phyloP scores from a whole-genome alignment of 1,139 yeast species.

The Schwanniomyces etchellsii region DNA sequence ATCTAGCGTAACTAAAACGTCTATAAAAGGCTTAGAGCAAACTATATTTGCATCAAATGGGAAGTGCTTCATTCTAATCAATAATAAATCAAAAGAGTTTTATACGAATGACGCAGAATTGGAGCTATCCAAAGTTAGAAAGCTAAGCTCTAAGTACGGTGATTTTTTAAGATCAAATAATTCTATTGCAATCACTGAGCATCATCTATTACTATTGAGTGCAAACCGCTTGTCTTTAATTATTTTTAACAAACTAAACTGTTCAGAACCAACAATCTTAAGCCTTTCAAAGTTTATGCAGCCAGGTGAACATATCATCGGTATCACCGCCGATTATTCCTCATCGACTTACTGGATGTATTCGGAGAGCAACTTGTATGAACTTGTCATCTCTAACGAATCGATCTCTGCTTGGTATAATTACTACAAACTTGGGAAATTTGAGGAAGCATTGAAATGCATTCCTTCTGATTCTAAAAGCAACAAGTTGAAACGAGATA shows the following conservation, averaged over 20 bases:
- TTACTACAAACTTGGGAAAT: slow-evolving; percentile 55
- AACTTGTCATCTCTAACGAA: slow-evolving; percentile 67
- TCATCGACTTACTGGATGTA: slow-evolving; percentile 23
- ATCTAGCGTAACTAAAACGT: slow-evolving; percentile 10
- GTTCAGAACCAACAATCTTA: slow-evolving; percentile 9
- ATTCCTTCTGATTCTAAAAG: slow-evolving; percentile 22
- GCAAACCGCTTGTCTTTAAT: slow-evolving; percentile 10
- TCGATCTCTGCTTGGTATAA: slow-evolving; percentile 72
- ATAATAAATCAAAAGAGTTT: slow-evolving; percentile 10
- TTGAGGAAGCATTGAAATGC: slow-evolving; percentile 60
- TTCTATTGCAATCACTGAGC: slow-evolving; percentile 16
- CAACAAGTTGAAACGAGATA: slow-evolving; percentile 39
- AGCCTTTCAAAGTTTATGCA: slow-evolving; percentile 7
- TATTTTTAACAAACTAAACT: slow-evolving; percentile 22
- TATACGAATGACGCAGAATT: slow-evolving; percentile 26
- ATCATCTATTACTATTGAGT: slow-evolving; percentile 20
- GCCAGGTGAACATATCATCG: slow-evolving; percentile 39
- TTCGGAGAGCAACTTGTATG: slow-evolving; percentile 15
- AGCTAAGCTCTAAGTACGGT: slow-evolving; percentile 7
- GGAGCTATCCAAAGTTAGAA: slow-evolving; percentile 14
- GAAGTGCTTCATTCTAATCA: slow-evolving; percentile 11
- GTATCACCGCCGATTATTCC: slow-evolving; percentile 54
- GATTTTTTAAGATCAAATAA: slow-evolving; percentile 3
- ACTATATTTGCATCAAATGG: slow-evolving; percentile 10
- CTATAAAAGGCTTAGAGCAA: not conserved